phyloP scores from a whole-genome alignment of 2,329 filamentous ascomycete genomes.

The Dendrostoma leiphaemia region DNA sequence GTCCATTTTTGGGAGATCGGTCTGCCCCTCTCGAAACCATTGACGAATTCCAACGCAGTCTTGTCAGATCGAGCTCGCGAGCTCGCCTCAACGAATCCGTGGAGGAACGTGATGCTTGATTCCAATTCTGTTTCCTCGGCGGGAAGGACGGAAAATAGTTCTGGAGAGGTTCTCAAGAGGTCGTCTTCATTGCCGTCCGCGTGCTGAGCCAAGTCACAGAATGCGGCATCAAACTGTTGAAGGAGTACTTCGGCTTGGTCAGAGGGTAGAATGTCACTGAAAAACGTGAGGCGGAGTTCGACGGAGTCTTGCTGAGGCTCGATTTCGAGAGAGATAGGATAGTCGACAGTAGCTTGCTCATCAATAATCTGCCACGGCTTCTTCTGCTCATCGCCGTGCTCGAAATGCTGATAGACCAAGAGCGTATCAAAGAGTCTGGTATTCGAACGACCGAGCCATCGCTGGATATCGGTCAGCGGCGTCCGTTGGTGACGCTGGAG shows the following conservation, averaged over 20 bases:
- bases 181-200: slow-evolving; percentile 41
- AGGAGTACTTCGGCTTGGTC: slow-evolving; percentile 68
- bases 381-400: slow-evolving; percentile 20
- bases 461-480: slow-evolving; percentile 70
- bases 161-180: slow-evolving; percentile 29
- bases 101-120: slow-evolving; percentile 61
- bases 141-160: slow-evolving; percentile 64
- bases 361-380: slow-evolving; percentile 58
- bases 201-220: slow-evolving; percentile 57
- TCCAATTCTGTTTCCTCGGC: slow-evolving; percentile 56
- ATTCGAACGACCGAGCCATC: slow-evolving; percentile 64
- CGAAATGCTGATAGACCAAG: slow-evolving; percentile 73
- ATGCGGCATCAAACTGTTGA: slow-evolving; percentile 66
- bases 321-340: slow-evolving; percentile 77
- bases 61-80: slow-evolving; percentile 55
- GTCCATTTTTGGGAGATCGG: slow-evolving; percentile 62
- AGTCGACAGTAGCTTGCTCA: slow-evolving; percentile 72
- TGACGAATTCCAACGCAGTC: slow-evolving; percentile 74
- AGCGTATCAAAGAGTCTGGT: slow-evolving; percentile 78
- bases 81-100: slow-evolving; percentile 73
- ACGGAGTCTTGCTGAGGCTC: slow-evolving; percentile 56
- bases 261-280: slow-evolving; percentile 60
- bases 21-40: slow-evolving; percentile 45
- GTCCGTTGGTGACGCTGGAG: slow-evolving; percentile 70
- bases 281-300: slow-evolving; percentile 64